Evolutionary conservation across 192 early-diverging fungal genomes (phyloP).

Genomic region (Backusella tarrabulga): DNA sequence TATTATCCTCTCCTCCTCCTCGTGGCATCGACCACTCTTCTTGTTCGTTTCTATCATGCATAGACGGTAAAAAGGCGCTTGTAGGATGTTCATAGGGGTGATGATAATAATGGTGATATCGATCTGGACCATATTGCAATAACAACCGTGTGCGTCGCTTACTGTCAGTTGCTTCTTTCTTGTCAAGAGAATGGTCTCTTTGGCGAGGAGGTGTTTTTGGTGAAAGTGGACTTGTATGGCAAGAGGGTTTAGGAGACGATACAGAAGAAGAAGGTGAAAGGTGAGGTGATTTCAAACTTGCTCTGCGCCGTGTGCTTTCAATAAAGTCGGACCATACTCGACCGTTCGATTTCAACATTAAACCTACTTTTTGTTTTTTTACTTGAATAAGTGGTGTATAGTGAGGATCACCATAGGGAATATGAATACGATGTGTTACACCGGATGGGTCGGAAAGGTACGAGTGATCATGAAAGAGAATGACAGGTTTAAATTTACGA

Average conservation of each 20-base stretch:
- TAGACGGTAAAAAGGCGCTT: slow-evolving; percentile 1
- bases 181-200: background rate
- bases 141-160: background rate
- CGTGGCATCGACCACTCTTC: slow-evolving; percentile 1
- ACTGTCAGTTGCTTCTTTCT: slow-evolving; percentile 2
- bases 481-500: slow-evolving; percentile 33
- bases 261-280: slow-evolving; percentile 5
- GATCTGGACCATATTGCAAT: slow-evolving; percentile 3
- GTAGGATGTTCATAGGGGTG: background rate
- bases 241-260: background rate
- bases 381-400: slow-evolving; percentile 15
- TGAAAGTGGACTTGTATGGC: slow-evolving; percentile 8
- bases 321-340: slow-evolving; percentile 17
- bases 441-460: slow-evolving; percentile 13
- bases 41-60: background rate
- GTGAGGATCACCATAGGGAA: slow-evolving; percentile 10
- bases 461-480: slow-evolving; percentile 33
- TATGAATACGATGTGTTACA: slow-evolving; percentile 18
- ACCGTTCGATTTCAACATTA: slow-evolving; percentile 24
- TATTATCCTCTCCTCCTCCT: background rate
- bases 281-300: background rate
- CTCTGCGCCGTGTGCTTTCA: slow-evolving; percentile 7
- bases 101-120: background rate
- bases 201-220: slow-evolving; percentile 8
- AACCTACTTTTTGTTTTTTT: slow-evolving; percentile 23